Evolutionary conservation across 768 basidiomycete genomes (phyloP).

Genomic region (Kondoa subrosea): DNA sequence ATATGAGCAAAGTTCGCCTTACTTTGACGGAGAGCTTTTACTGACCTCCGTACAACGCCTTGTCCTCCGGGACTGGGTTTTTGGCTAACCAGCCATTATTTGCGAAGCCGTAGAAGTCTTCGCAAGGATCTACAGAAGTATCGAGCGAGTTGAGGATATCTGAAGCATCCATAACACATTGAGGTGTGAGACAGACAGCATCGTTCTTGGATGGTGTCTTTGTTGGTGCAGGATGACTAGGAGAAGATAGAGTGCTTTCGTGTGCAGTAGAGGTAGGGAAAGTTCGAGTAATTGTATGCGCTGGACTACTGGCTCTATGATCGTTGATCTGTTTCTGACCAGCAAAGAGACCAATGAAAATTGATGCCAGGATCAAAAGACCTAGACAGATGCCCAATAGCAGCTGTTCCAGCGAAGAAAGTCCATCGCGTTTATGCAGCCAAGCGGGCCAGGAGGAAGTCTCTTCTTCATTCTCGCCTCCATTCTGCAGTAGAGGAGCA

Average conservation of each 20-base stretch:
- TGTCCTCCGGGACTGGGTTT: slow-evolving; percentile 75
- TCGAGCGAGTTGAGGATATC: slow-evolving; percentile 67
- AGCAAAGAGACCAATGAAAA: slow-evolving; percentile 86
- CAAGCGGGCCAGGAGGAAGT: slow-evolving; percentile 6
- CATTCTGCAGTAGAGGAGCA: slow-evolving; percentile 8
- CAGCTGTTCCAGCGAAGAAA: slow-evolving; percentile 67
- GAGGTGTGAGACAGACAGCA: slow-evolving; percentile 54
- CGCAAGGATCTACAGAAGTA: slow-evolving; percentile 70
- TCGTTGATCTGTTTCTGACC: slow-evolving; percentile 50
- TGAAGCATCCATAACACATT: slow-evolving; percentile 69
- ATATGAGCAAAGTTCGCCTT: too few relatives aligned
- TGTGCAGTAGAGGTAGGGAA: not conserved
- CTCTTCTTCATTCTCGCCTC: slow-evolving; percentile 6
- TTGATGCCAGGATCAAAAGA: slow-evolving; percentile 54
- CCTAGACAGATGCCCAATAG: slow-evolving; percentile 56
- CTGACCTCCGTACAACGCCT: slow-evolving; percentile 38
- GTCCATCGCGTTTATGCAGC: slow-evolving; percentile 40
- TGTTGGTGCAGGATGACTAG: slow-evolving; percentile 38
- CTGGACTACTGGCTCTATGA: slow-evolving; percentile 22
- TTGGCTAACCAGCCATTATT: slow-evolving; percentile 74
- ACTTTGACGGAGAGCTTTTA: too few relatives aligned
- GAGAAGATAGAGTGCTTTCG: slow-evolving; percentile 22
- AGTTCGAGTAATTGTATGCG: slow-evolving; percentile 28
- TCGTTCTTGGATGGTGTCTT: slow-evolving; percentile 31
- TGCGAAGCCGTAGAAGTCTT: slow-evolving; percentile 82